phyloP scores from a whole-genome alignment of 257 asterid species.

The Jacaranda mimosifolia region DNA sequence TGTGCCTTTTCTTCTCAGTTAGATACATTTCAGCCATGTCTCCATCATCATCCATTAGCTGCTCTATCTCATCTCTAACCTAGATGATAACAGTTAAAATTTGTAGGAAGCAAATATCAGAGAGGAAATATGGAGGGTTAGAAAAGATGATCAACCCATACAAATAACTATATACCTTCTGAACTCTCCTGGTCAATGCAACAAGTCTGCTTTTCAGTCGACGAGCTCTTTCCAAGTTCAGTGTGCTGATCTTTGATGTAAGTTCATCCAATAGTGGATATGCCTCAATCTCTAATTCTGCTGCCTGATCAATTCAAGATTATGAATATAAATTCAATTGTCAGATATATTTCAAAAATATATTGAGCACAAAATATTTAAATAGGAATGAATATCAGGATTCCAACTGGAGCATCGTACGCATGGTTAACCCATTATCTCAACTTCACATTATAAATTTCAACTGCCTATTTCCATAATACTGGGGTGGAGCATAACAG shows the following conservation, averaged over 20 bases:
- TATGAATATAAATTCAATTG: slow-evolving; percentile 20
- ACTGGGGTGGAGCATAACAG: background rate
- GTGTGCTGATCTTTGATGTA: slow-evolving; percentile 94
- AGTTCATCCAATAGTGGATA: slow-evolving; percentile 97
- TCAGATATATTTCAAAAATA: background rate
- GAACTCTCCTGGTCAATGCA: slow-evolving; percentile 95
- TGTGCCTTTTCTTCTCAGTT: slow-evolving; percentile 84
- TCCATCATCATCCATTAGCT: slow-evolving; percentile 98
- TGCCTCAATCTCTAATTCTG: slow-evolving; percentile 98
- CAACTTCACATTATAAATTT: background rate
- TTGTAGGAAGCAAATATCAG: slow-evolving; percentile 31
- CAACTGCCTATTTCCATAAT: background rate
- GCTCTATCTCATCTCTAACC: slow-evolving; percentile 99
- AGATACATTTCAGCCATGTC: slow-evolving; percentile 99
- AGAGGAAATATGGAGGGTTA: slow-evolving; percentile 29
- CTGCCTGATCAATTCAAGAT: slow-evolving; percentile 69
- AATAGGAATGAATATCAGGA: slow-evolving; percentile 10
- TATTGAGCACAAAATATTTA: background rate
- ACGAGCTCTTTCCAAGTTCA: slow-evolving; percentile 95
- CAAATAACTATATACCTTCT: slow-evolving; percentile 66
- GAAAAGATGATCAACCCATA: slow-evolving; percentile 7
- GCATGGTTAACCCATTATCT: background rate
- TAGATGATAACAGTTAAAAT: slow-evolving; percentile 46
- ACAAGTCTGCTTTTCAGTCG: slow-evolving; percentile 97
- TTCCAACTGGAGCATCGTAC: background rate